These are phyloP conservation scores for Eimeria mitis DNA, from an alignment of 169 alveolate species.

Conservation along the genomic window DNA sequence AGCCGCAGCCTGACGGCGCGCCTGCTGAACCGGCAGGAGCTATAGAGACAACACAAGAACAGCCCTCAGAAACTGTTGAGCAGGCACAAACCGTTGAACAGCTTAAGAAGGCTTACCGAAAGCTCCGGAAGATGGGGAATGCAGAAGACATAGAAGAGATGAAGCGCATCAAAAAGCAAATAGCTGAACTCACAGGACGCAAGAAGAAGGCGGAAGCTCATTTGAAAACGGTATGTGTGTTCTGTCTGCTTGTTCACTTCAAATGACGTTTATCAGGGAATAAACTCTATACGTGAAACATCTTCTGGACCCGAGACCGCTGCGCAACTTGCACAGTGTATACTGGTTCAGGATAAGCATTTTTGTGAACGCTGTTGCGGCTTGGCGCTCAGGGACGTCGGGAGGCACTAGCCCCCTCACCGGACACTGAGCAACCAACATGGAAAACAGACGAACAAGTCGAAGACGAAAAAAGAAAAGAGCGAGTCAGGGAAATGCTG, in stretches of 20 bases:
- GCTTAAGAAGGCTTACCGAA: conserved; percentile 36
- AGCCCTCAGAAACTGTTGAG: conserved; percentile 20
- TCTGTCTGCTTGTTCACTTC: neutral
- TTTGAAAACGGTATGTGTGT: neutral
- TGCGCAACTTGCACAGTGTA: too few species aligned
- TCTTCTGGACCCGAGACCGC: too few species aligned
- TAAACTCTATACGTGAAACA: neutral
- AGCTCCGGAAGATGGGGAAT: conserved; percentile 4
- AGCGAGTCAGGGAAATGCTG: conserved; percentile 35
- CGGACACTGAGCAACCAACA: neutral
- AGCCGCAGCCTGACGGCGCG: neutral
- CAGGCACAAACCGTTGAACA: neutral
- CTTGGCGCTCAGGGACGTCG: conserved; percentile 46
- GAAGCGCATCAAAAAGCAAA: conserved; percentile 46
- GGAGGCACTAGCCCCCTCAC: conserved; percentile 3
- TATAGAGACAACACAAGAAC: neutral
- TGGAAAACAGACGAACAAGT: conserved; percentile 6
- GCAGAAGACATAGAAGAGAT: conserved; percentile 41
- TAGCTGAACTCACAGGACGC: conserved; percentile 63
- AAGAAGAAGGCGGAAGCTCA: neutral
- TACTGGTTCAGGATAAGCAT: neutral
- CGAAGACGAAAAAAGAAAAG: conserved; percentile 21
- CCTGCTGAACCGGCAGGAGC: neutral
- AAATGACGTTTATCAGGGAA: neutral
- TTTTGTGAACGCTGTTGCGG: neutral